Base-by-base conservation (phyloP, 2,329 filamentous ascomycete genomes). In the Phialemoniopsis sp. region DNA sequence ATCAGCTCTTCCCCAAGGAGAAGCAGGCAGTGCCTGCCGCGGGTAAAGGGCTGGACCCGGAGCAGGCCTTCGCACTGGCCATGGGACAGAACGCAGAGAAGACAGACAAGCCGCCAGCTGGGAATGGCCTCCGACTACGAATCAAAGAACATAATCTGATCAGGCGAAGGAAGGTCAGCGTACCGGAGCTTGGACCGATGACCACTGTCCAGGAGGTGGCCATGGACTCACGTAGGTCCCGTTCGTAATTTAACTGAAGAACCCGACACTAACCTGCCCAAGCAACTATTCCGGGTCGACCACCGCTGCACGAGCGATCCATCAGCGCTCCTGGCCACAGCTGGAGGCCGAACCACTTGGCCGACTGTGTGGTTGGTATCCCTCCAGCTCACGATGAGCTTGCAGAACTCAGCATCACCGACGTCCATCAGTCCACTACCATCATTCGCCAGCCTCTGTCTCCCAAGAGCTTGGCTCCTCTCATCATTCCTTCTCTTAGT, bases 251-350 rank as follows among this genome's bases (percentile, higher is more conserved):
- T n/a, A n/a, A n/a, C n/a, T n/a, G n/a, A n/a, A n/a, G n/a, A n/a
- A n/a, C n/a, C n/a, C n/a, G n/a, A n/a, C n/a, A 29, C 10, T 29
- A 18, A 2, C 32, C 9, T 19, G 13, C 12, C 26, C 4, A 17
- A 84, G 80, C 82, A 46, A 85, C 82, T 19, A 82, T 85, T 48
- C 82, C 82, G 28, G 80, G 80, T 31, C 72, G 79, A 7, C 80
- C 78, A 40, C 69, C 80, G 28, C 59, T 83, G 18, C 78, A 84
- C 48, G 80, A 84, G 60, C 72, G 80, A 41, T 83, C 80, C 29
- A 73, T 71, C 41, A 82, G 78, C 55, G 76, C 77, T n/a, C 78
- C 80, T 3, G 72, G 72, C 8, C 62, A 67, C 45, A 68, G 63
- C 38, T 68, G 68, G 63, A 68, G 67, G 47, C 66, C 69, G 36